Evolutionary conservation across 108 stramenopile species (phyloP).

Genomic region (Conticribra guillardii): DNA sequence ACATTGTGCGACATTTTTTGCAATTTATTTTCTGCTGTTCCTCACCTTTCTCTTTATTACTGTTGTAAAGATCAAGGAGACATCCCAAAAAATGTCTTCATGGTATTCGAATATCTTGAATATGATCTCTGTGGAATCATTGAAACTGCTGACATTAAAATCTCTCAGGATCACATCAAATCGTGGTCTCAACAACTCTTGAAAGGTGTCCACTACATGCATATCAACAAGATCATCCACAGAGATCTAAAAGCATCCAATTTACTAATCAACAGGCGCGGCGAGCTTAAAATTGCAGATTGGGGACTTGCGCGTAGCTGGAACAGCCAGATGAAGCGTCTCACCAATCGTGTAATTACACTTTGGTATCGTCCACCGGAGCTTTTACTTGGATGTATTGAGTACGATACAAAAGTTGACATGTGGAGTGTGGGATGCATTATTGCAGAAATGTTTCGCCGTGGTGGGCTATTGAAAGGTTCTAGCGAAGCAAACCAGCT

Average conservation of each 20-base stretch:
- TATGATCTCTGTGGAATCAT: slow-evolving; percentile 90
- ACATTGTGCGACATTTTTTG: slow-evolving; percentile 37
- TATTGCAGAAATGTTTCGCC: slow-evolving; percentile 94
- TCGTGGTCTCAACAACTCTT: slow-evolving; percentile 93
- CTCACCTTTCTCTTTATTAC: slow-evolving; percentile 15
- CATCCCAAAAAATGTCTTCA: slow-evolving; percentile 90
- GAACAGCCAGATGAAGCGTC: slow-evolving; percentile 84
- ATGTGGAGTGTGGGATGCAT: slow-evolving; percentile 99
- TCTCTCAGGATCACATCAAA: slow-evolving; percentile 88
- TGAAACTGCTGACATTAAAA: slow-evolving; percentile 81
- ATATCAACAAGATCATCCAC: slow-evolving; percentile 93
- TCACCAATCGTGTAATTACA: slow-evolving; percentile 96
- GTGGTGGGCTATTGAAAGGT: slow-evolving; percentile 76
- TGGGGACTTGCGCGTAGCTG: slow-evolving; percentile 94
- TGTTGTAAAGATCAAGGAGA: slow-evolving; percentile 55
- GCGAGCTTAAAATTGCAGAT: slow-evolving; percentile 95
- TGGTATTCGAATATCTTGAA: slow-evolving; percentile 96
- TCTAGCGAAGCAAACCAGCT: slow-evolving; percentile 75
- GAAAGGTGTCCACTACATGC: slow-evolving; percentile 91
- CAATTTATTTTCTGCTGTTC: slow-evolving; percentile 9
- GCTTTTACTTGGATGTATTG: slow-evolving; percentile 83
- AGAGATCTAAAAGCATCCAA: slow-evolving; percentile 96
- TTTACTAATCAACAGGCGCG: slow-evolving; percentile 86
- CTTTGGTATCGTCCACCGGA: slow-evolving; percentile 98
- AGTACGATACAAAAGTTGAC: slow-evolving; percentile 92